A percentile compares a stretch with the other conserved stretches of the same genome.
phyloP scores from a whole-genome alignment of 2,329 filamentous ascomycete genomes.

The Fusarium nygamai region DNA sequence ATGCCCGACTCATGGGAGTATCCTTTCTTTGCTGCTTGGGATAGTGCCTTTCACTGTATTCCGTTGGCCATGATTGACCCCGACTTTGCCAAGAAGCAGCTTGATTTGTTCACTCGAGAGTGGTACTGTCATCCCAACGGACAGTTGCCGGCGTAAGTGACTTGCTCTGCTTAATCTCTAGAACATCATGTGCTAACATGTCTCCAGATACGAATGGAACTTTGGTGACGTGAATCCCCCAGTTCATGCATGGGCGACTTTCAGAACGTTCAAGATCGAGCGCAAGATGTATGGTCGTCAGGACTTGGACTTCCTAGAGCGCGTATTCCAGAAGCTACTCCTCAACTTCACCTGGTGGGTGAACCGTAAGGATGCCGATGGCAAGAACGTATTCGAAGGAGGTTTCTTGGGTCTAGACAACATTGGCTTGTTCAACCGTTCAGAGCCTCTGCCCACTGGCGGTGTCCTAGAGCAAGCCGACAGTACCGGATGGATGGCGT shows the following conservation, averaged over 20 bases:
- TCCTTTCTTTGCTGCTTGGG: constrained; percentile 97
- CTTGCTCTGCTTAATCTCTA: too few relatives aligned
- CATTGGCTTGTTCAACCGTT: constrained; percentile 96
- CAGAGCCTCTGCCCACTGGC: constrained; percentile 91
- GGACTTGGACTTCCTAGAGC: constrained; percentile 93
- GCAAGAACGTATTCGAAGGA: constrained; percentile 97
- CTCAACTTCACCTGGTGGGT: constrained; percentile 99
- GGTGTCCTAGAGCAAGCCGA: constrained; percentile 95
- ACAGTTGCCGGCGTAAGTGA: constrained; percentile 82
- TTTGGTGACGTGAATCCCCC: constrained; percentile 97
- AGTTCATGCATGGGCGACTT: constrained; percentile 95
- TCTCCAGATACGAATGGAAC: constrained; percentile 83
- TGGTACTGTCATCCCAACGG: constrained; percentile 99
- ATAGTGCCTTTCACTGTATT: constrained; percentile 96
- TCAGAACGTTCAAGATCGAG: constrained; percentile 97
- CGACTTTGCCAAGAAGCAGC: constrained; percentile 97
- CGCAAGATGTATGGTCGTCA: constrained; percentile 96
- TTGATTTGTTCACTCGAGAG: constrained; percentile 94
- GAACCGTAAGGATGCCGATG: constrained; percentile 92
- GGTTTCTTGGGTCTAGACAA: constrained; percentile 97
- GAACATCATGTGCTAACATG: constrained; percentile 14
- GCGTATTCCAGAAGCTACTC: constrained; percentile 94
- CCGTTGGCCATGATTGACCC: constrained; percentile 97
- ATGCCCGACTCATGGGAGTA: constrained; percentile 99
- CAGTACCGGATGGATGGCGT: constrained; percentile 99